These are phyloP conservation scores for Austropuccinia psidii DNA, from an alignment of 1,284 basidiomycete species.

Conservation along the genomic window DNA sequence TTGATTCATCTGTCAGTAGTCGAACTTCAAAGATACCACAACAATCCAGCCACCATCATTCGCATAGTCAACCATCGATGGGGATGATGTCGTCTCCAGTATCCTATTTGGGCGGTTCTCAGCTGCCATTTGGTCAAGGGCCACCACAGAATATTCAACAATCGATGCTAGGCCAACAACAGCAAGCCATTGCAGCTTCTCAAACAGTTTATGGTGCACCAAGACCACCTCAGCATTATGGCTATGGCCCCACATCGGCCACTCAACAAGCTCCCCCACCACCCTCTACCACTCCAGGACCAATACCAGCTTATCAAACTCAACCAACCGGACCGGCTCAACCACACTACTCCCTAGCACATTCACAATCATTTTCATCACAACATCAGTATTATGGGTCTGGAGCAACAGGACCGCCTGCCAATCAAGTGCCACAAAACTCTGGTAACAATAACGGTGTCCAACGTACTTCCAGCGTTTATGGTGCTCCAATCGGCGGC, in stretches of 20 bases:
- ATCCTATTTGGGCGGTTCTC: slow-evolving; percentile 22
- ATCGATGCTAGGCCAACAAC: slow-evolving; percentile 45
- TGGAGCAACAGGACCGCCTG: slow-evolving; percentile 35
- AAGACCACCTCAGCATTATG: slow-evolving; percentile 5
- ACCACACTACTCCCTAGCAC: neutral
- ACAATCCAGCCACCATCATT: neutral
- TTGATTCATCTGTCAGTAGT: slow-evolving; percentile 50
- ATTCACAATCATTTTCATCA: slow-evolving; percentile 13
- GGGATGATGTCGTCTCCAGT: slow-evolving; percentile 21
- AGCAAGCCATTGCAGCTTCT: slow-evolving; percentile 39
- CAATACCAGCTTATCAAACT: slow-evolving; percentile 35
- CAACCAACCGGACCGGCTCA: neutral
- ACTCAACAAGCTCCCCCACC: slow-evolving; percentile 39
- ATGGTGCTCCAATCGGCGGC: slow-evolving; percentile 42
- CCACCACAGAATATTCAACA: slow-evolving; percentile 3
- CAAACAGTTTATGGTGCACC: neutral
- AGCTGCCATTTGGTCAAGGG: neutral
- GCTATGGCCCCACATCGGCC: slow-evolving; percentile 35
- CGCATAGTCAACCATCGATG: slow-evolving; percentile 22
- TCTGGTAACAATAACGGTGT: slow-evolving; percentile 30
- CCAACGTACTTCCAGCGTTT: slow-evolving; percentile 34
- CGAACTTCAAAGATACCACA: neutral
- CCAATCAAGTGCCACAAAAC: slow-evolving; percentile 35
- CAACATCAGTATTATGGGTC: slow-evolving; percentile 14
- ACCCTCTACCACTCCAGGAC: slow-evolving; percentile 43